These are phyloP conservation scores for Athelia sp. DNA, from an alignment of 1,284 basidiomycete genomes.

Conservation along the genomic window DNA sequence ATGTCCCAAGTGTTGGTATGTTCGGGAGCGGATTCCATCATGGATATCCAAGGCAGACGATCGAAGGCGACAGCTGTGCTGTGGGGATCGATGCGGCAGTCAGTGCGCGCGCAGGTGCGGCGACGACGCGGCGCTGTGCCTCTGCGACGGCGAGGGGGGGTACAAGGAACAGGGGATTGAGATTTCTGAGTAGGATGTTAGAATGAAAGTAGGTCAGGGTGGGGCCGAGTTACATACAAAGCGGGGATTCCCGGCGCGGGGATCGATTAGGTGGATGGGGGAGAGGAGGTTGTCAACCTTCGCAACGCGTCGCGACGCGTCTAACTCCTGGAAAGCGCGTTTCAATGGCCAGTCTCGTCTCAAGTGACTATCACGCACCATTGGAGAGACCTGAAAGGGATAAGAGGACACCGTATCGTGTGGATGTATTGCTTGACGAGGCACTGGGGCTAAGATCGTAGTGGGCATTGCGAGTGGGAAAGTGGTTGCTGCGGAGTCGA, in stretches of 20 bases:
- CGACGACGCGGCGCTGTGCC: conserved; percentile 30
- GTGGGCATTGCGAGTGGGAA: not conserved
- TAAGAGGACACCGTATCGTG: not conserved
- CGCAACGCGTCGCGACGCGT: not conserved
- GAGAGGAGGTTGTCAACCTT: conserved; percentile 10
- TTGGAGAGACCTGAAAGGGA: not conserved
- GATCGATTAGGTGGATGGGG: conserved; percentile 12
- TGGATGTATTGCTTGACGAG: not conserved
- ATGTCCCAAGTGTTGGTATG: conserved; percentile 38
- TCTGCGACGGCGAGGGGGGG: conserved; percentile 25
- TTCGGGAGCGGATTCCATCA: conserved; percentile 39
- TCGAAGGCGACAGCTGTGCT: conserved; percentile 40
- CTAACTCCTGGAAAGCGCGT: not conserved
- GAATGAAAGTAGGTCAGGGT: conserved; percentile 6
- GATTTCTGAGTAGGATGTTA: conserved; percentile 19
- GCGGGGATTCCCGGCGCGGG: conserved; percentile 9
- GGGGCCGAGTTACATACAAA: conserved; percentile 11
- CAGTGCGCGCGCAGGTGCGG: conserved; percentile 26
- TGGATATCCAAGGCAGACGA: conserved; percentile 56
- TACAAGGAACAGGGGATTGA: conserved; percentile 34
- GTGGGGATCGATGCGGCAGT: conserved; percentile 23
- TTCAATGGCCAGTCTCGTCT: not conserved
- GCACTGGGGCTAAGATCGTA: not conserved
- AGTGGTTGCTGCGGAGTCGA: too few relatives aligned
- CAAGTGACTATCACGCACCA: not conserved